phyloP scores from a whole-genome alignment of 2,329 filamentous ascomycete genomes.

The Trichoderma guizhouense region DNA sequence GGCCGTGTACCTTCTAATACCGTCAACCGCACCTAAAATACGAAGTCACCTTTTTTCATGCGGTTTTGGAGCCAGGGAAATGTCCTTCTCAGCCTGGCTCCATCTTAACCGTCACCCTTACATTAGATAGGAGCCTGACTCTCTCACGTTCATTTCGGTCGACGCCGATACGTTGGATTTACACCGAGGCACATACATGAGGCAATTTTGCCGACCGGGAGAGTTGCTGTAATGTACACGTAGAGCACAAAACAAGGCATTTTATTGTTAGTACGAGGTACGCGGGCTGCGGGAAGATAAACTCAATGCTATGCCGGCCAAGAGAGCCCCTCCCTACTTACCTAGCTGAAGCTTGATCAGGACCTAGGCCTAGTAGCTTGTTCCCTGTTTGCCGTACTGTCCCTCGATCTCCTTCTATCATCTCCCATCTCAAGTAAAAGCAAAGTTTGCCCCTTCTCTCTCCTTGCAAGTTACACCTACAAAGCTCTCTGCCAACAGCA shows the following conservation, averaged over 20 bases:
- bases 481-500: neutral
- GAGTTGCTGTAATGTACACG: neutral
- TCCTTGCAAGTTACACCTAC: neutral
- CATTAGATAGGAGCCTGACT: neutral
- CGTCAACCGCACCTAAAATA: neutral
- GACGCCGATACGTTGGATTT: conserved; percentile 3
- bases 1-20: neutral
- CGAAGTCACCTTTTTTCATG: neutral
- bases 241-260: neutral
- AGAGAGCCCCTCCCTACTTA: conserved; percentile 9
- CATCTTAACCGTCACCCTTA: conserved; percentile 4
- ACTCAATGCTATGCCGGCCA: conserved; percentile 5
- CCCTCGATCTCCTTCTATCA: neutral
- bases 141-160: conserved; percentile 13
- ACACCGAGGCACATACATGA: conserved; percentile 6
- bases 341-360: conserved; percentile 3
- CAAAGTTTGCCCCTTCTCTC: neutral
- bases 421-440: neutral
- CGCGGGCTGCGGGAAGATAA: neutral
- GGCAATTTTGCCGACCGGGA: conserved; percentile 4
- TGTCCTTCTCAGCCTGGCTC: neutral
- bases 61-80: neutral
- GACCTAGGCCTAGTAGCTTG: neutral
- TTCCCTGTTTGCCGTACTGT: neutral
- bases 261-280: neutral